phyloP scores from a whole-genome alignment of 2,329 filamentous ascomycete species.

The Hymenoscyphus albidus region DNA sequence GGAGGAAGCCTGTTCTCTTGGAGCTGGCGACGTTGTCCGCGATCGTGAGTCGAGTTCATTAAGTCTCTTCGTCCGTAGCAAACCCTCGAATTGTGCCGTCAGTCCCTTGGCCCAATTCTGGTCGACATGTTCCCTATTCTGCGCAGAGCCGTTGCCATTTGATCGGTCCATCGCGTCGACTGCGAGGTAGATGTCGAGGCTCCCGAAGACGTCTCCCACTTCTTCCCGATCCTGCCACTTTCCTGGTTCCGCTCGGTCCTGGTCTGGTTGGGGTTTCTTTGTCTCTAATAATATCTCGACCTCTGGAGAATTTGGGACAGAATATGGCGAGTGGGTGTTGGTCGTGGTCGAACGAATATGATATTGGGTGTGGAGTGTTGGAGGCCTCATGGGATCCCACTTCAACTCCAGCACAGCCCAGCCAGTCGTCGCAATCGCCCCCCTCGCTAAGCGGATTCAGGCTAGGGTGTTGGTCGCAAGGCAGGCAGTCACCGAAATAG shows the following conservation, averaged over 20 bases:
- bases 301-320: not conserved
- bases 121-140: constrained; percentile 42
- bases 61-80: constrained; percentile 82
- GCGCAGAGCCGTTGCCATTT: constrained; percentile 29
- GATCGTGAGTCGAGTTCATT: constrained; percentile 71
- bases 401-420: constrained; percentile 11
- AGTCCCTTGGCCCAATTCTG: constrained; percentile 77
- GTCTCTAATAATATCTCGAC: not conserved
- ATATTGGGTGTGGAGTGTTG: constrained; percentile 7
- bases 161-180: constrained; percentile 28
- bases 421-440: constrained; percentile 21
- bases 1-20: constrained; percentile 48
- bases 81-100: constrained; percentile 78
- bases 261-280: not conserved
- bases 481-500: constrained; percentile 14
- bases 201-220: constrained; percentile 19
- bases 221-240: constrained; percentile 14
- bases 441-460: constrained; percentile 16
- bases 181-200: constrained; percentile 27
- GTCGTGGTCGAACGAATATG: constrained; percentile 2
- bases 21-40: constrained; percentile 54
- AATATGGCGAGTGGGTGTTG: not conserved
- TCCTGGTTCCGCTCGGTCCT: constrained; percentile 6
- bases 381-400: not conserved
- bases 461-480: constrained; percentile 9